phyloP scores from a whole-genome alignment of 2,329 filamentous ascomycete species.

The Calonectria hawksworthii region DNA sequence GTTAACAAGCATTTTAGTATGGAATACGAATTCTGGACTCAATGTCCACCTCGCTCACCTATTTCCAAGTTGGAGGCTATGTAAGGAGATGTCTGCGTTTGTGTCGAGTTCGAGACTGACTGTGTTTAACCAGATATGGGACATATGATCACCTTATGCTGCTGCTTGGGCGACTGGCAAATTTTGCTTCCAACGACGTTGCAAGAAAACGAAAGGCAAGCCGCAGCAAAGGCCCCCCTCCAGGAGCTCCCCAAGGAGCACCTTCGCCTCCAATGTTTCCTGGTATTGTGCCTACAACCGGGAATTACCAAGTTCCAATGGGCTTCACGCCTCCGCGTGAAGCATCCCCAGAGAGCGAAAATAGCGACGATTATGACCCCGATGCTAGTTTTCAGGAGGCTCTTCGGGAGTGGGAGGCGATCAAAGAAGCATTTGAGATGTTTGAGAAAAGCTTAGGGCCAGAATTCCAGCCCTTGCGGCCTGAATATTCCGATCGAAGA shows the following conservation, averaged over 20 bases:
- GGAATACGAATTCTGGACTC: constrained; percentile 85
- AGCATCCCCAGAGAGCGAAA: constrained; percentile 58
- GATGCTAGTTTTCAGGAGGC: constrained; percentile 78
- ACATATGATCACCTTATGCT: constrained; percentile 91
- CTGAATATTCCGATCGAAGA: constrained; percentile 75
- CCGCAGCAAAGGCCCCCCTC: constrained; percentile 47
- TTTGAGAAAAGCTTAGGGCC: constrained; percentile 77
- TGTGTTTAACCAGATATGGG: constrained; percentile 75
- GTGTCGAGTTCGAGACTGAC: constrained; percentile 23
- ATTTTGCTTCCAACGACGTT: constrained; percentile 84
- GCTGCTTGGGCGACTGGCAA: constrained; percentile 82
- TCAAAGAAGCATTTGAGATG: constrained; percentile 77
- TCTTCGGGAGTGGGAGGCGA: constrained; percentile 82
- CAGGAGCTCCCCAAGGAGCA: constrained; percentile 47
- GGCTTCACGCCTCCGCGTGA: constrained; percentile 67
- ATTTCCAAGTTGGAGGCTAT: constrained; percentile 82
- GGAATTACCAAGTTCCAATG: constrained; percentile 64
- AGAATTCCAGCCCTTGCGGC: constrained; percentile 81
- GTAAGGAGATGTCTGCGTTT: constrained; percentile 57
- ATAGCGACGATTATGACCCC: constrained; percentile 69
- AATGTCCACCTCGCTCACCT: constrained; percentile 87
- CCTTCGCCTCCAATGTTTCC: constrained; percentile 62
- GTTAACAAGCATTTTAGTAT: constrained; percentile 67
- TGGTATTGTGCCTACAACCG: constrained; percentile 68
- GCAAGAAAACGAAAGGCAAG: constrained; percentile 79